These are phyloP conservation scores for Liquidambar formosana DNA, from an alignment of 164 flowering plant genomes.

Conservation along the genomic window DNA sequence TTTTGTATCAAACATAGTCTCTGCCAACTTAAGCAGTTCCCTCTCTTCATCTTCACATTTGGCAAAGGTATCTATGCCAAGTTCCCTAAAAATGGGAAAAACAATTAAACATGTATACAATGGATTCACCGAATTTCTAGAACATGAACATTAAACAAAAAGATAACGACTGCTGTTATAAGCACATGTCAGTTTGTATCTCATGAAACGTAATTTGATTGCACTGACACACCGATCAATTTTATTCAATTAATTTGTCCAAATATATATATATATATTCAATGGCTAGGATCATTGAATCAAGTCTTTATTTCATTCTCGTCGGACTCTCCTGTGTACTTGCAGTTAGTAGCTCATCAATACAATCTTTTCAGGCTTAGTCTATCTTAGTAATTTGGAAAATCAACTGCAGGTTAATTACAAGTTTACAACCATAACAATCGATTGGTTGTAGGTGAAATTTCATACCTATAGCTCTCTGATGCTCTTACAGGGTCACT, in stretches of 20 bases:
- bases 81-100: conserved; percentile 51
- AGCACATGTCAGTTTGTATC: neutral
- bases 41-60: conserved; percentile 56
- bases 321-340: neutral
- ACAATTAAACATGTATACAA: neutral
- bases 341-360: neutral
- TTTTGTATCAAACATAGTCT: conserved; percentile 90
- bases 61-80: conserved; percentile 69
- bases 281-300: neutral
- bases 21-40: conserved; percentile 75
- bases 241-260: too few relatives aligned
- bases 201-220: too few relatives aligned
- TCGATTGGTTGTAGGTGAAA: neutral
- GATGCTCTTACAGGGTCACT: conserved; percentile 55
- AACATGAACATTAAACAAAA: neutral
- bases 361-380: neutral
- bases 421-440: conserved; percentile 5
- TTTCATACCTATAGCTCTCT: conserved; percentile 64
- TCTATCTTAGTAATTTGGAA: neutral
- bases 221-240: too few relatives aligned
- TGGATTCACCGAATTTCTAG: neutral
- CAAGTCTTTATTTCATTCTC: too few relatives aligned
- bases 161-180: neutral
- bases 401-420: neutral
- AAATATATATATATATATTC: too few relatives aligned